phyloP scores from a whole-genome alignment of 805 yeast genomes.

The Sugiyamaella qingdaonensis region DNA sequence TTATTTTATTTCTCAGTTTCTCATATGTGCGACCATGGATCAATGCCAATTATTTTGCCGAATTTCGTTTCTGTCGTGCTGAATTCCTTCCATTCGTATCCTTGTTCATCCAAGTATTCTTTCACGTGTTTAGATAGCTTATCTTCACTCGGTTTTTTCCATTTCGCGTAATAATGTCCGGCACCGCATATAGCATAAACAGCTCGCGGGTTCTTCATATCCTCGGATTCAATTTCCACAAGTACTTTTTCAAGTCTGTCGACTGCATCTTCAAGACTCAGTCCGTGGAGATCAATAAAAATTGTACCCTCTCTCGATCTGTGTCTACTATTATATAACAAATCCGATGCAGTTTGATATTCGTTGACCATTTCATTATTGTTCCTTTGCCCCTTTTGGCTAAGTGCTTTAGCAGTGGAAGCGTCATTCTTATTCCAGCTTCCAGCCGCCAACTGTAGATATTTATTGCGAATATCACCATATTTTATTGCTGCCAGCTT shows the following conservation, averaged over 20 bases:
- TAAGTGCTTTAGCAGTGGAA: constrained; percentile 28
- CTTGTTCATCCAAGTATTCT: constrained; percentile 34
- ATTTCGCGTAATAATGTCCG: constrained; percentile 31
- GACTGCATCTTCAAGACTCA: constrained; percentile 33
- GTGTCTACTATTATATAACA: constrained; percentile 25
- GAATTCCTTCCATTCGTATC: constrained; percentile 38
- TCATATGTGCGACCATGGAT: constrained; percentile 35
- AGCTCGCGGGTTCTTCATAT: constrained; percentile 23
- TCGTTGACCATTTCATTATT: constrained; percentile 27
- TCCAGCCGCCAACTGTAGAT: constrained; percentile 32
- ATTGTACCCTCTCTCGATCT: constrained; percentile 25
- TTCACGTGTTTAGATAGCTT: constrained; percentile 30
- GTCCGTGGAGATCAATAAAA: constrained; percentile 34
- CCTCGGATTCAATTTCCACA: constrained; percentile 21
- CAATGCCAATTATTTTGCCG: constrained; percentile 40
- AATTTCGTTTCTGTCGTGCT: constrained; percentile 30
- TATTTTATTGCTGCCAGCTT: constrained; percentile 25
- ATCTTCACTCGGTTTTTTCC: constrained; percentile 25
- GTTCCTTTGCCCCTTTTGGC: constrained; percentile 32
- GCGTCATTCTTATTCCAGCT: constrained; percentile 32
- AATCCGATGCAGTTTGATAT: constrained; percentile 25
- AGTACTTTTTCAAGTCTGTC: constrained; percentile 28
- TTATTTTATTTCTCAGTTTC: no score
- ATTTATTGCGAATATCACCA: constrained; percentile 32
- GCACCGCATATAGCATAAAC: constrained; percentile 33